Evolutionary conservation across 2,329 filamentous ascomycete genomes (phyloP), one percentile per base, ranked within the genome.

Genomic region (Biscogniauxia sp.): DNA sequence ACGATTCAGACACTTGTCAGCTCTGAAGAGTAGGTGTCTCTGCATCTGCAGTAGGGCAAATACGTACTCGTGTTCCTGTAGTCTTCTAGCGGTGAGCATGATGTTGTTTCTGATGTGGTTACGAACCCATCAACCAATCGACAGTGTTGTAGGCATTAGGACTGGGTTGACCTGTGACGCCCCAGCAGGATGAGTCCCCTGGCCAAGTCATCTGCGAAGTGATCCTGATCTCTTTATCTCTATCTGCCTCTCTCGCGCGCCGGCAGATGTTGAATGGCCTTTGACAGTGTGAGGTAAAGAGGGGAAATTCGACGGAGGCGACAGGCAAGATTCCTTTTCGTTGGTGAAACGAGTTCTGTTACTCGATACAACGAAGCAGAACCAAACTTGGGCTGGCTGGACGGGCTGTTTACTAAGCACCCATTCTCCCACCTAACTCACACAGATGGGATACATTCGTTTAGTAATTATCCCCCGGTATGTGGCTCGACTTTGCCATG

Each of bases 51-150:
- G 50, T 52, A 51, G 54, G 59, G 54, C 60, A 58, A 55, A 55
- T 60, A 41, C 53, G 55, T 60, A 58, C 25, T 52, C 55, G 55
- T 59, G 45, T 58, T 58, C 54, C 62, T 62, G 59, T 57, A 56
- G 64, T 54, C 56, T 51, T 54, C 32, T 61, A 61, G 62, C 64
- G 62, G 64, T 66, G 64, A 66, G 59, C 53, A 56, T 28, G 54
- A 41, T n/a, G 56, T 58, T 56, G 53, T 49, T 56, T 51, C 53
- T 56, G 52, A 55, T 52, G 53, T 25, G 55, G 53, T 56, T 20
- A 56, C 45, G 60, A 55, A 58, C 62, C 62, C 58, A 57, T 50
- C 49, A 55, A 64, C 60, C 52, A 54, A 26, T 54, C 50, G 50
- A 51, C 19, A 19, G 50, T 51, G 19, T 13, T 51, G 50, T 20